Evolutionary conservation across 140 eudicot species (phyloP).

Genomic region (Stevia rebaudiana): DNA sequence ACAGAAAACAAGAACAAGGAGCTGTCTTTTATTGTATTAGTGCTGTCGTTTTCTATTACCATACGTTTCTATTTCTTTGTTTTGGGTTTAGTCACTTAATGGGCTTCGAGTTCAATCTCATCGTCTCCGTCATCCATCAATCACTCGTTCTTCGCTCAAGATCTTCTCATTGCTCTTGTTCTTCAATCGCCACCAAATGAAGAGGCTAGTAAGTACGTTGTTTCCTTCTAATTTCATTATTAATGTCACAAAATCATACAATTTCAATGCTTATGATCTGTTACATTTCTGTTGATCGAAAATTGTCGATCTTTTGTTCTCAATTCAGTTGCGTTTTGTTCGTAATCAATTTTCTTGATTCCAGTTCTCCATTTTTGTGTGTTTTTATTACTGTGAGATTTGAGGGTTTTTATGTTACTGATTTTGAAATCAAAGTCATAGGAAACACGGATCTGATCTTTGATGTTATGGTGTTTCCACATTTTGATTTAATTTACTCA

Average conservation of each 20-base stretch:
- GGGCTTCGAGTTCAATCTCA: slow-evolving; percentile 28
- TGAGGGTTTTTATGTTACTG: slow-evolving; percentile 14
- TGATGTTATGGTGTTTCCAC: slow-evolving; percentile 6
- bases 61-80: slow-evolving; percentile 36
- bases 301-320: not conserved
- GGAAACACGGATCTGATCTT: slow-evolving; percentile 32
- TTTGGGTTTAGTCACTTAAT: slow-evolving; percentile 42
- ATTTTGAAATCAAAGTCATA: slow-evolving; percentile 2
- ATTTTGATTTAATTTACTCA: slow-evolving; percentile 19
- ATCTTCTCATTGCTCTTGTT: not conserved
- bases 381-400: slow-evolving; percentile 8
- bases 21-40: slow-evolving; percentile 60
- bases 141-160: slow-evolving; percentile 24
- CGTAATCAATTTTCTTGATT: slow-evolving; percentile 10
- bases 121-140: slow-evolving; percentile 27
- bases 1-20: slow-evolving; percentile 21
- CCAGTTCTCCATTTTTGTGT: not conserved
- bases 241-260: slow-evolving; percentile 13
- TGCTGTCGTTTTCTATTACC: slow-evolving; percentile 69
- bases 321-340: slow-evolving; percentile 5
- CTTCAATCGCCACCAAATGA: slow-evolving; percentile 39
- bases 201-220: slow-evolving; percentile 96
- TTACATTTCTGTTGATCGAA: not conserved
- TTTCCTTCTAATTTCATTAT: slow-evolving; percentile 20
- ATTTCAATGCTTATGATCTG: slow-evolving; percentile 19